Evolutionary conservation across 305 asterid genomes (phyloP).

Genomic region (Fraxinus sp.): DNA sequence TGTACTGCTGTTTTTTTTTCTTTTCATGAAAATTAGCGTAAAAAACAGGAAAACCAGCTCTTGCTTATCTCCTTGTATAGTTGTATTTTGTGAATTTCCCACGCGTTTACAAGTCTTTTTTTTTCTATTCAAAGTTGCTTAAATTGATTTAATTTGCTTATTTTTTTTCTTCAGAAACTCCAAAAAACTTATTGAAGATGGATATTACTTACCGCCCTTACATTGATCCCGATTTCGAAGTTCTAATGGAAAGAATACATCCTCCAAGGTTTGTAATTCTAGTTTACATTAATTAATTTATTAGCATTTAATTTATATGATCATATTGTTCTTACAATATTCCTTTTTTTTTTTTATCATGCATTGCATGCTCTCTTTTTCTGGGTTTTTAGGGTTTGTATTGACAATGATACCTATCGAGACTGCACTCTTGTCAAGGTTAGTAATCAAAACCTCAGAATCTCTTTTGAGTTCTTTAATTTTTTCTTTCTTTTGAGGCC

Average conservation of each 20-base stretch:
- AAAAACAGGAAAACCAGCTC: conserved; percentile 24
- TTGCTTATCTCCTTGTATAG: background rate
- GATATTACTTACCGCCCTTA: conserved; percentile 62
- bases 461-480: background rate
- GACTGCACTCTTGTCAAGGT: conserved; percentile 90
- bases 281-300: background rate
- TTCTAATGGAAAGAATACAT: conserved; percentile 66
- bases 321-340: background rate
- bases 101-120: background rate
- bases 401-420: conserved; percentile 65
- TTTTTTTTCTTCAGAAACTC: background rate
- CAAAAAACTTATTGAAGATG: conserved; percentile 36
- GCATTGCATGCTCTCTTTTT: background rate
- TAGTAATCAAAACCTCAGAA: conserved; percentile 2
- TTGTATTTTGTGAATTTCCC: background rate
- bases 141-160: background rate
- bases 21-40: conserved; percentile 8
- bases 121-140: conserved; percentile 10
- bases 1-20: conserved; percentile 1
- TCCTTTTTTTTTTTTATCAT: background rate
- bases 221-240: conserved; percentile 58
- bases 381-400: conserved; percentile 59
- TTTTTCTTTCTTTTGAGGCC: too few relatives aligned
- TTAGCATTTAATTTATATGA: background rate
- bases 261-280: conserved; percentile 70